Base-by-base conservation (phyloP, 2,329 filamentous ascomycete species). In the Fusarium succisae region DNA sequence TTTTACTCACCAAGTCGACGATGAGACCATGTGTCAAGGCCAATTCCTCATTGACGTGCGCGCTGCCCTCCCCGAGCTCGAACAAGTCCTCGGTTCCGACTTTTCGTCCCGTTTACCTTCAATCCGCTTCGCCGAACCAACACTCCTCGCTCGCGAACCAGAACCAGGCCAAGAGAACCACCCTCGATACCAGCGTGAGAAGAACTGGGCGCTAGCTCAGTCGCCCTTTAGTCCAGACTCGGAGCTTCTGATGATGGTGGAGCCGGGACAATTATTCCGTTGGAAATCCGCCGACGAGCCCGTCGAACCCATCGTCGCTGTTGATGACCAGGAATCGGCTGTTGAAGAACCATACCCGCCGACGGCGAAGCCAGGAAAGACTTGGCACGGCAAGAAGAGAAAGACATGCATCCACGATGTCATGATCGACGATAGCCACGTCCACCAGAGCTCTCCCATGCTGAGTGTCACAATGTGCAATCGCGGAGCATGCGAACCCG, bases 381-480 rank as follows among this genome's bases (percentile, higher is more conserved):
- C 74, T 32, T 76, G 74, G 74, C 74, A 76, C 17, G 57, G 58
- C 13, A 8, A 18, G 8, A 26, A 28, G 6, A 57, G 30, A 26
- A 60, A 53, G 44, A 75, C 74, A 10, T 76, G 74, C 39, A 58
- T 76, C 11, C 69, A 76, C 39, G 74, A 76, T 44, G 74, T 76
- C 3, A 69, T 73, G 60, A 44, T 66, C 30, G 54, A 71, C 4
- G 60, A 76, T 1, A 54, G 44, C 17, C 57, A 71, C 37, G 74
- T 76, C 24, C 74, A 76, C 26, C 74, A 76, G 43, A 76, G 74
- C n/a, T 69, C 74, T 1, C 74, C 74, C 2, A 76, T 76, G 74
- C 55, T 76, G 3, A 73, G 72, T 28, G 15, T 76, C 7, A 76
- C 74, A 10, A 66, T 76, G 26, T 76, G 74, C 58, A 70, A 76